A percentile compares a stretch with the other conserved stretches of the same genome.
These are phyloP conservation scores for Aphanomyces cochlioides DNA, from an alignment of 352 stramenopile species.

Conservation along the genomic window DNA sequence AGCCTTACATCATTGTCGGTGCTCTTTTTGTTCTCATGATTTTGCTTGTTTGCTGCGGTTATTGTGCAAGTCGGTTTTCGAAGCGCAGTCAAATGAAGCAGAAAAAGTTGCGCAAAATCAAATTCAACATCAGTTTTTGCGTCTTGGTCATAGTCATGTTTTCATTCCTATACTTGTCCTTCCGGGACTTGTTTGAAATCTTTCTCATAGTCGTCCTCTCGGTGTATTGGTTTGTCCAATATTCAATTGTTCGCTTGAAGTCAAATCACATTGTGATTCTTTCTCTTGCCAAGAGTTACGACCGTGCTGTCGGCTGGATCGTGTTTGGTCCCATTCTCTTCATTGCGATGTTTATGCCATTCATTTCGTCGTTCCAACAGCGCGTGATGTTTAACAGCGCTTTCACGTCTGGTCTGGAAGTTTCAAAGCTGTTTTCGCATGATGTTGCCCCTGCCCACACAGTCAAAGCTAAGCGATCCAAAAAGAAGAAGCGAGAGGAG, in stretches of 20 bases:
- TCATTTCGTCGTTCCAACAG: constrained; percentile 84
- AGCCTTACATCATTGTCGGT: constrained; percentile 42
- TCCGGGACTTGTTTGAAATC: constrained; percentile 71
- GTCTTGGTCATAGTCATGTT: constrained; percentile 62
- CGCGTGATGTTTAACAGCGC: constrained; percentile 89
- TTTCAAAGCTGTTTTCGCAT: constrained; percentile 86
- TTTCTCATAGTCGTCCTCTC: constrained; percentile 64
- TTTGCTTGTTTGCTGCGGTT: constrained; percentile 74
- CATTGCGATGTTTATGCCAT: constrained; percentile 85
- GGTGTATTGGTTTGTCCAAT: constrained; percentile 85
- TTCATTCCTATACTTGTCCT: constrained; percentile 63
- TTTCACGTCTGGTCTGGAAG: constrained; percentile 82
- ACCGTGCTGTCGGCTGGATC: constrained; percentile 81
- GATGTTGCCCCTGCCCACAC: constrained; percentile 49
- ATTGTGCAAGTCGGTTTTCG: constrained; percentile 78
- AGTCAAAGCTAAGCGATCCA: constrained; percentile 82
- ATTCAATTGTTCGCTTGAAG: constrained; percentile 71
- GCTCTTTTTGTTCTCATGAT: constrained; percentile 67
- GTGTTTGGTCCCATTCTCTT: constrained; percentile 87
- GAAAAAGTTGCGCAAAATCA: constrained; percentile 85
- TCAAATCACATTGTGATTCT: constrained; percentile 84
- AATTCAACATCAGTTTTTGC: constrained; percentile 73
- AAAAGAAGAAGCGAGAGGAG: constrained; percentile 87
- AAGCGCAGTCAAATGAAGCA: constrained; percentile 91
- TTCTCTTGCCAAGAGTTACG: constrained; percentile 61